phyloP scores from a whole-genome alignment of 2,329 filamentous ascomycete species.

The Zymoseptoria crescenta region DNA sequence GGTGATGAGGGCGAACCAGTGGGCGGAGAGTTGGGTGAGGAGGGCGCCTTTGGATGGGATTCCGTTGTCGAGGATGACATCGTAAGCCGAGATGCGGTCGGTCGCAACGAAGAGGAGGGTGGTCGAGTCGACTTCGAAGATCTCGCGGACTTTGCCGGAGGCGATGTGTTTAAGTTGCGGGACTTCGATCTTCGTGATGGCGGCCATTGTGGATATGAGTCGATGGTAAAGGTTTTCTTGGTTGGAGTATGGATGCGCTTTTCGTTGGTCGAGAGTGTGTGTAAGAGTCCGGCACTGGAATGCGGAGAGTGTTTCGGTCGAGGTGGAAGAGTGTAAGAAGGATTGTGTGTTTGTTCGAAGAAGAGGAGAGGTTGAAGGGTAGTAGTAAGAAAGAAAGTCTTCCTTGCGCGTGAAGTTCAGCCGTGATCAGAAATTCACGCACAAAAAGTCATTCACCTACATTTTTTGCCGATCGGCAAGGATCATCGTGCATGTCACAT shows the following conservation, averaged over 20 bases:
- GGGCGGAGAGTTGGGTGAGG: constrained; percentile 57
- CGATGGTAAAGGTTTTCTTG: not conserved
- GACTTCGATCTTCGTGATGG: constrained; percentile 18
- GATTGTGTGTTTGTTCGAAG: not conserved
- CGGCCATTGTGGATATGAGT: not conserved
- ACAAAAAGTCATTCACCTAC: not conserved
- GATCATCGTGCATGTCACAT: too few relatives aligned
- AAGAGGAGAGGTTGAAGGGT: not conserved
- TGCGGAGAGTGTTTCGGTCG: not conserved
- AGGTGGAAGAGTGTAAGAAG: not conserved
- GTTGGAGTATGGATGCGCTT: not conserved
- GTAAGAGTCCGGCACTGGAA: too few relatives aligned
- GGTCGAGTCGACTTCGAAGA: constrained; percentile 63
- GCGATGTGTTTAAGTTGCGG: constrained; percentile 42
- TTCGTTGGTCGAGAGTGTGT: too few relatives aligned
- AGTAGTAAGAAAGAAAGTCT: not conserved
- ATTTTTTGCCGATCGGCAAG: not conserved
- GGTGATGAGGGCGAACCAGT: constrained; percentile 60
- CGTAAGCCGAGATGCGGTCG: constrained; percentile 91
- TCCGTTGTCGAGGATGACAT: constrained; percentile 78
- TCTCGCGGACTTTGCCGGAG: constrained; percentile 70
- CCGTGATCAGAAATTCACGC: not conserved
- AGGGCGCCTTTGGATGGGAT: constrained; percentile 61
- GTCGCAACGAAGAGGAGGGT: constrained; percentile 76
- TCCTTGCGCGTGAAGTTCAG: not conserved